These are phyloP conservation scores for Botrytis byssoidea DNA, from an alignment of 2,329 filamentous ascomycete genomes.

Conservation along the genomic window DNA sequence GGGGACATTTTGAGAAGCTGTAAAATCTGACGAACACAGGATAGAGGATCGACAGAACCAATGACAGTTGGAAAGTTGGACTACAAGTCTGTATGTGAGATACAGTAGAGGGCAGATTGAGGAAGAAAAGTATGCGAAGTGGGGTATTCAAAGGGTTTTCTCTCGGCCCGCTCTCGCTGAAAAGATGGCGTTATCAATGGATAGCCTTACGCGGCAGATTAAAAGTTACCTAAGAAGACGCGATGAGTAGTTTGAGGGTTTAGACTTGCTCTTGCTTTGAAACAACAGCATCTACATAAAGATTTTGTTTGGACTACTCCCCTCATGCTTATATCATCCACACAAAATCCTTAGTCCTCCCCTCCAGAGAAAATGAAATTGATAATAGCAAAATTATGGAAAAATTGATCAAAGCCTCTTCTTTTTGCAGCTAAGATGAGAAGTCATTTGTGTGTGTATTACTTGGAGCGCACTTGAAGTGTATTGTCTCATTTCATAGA, in stretches of 20 bases:
- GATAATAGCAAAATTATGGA: not conserved
- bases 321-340: too few species aligned
- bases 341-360: too few species aligned
- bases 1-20: not conserved
- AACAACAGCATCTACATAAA: not conserved
- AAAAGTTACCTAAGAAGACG: not conserved
- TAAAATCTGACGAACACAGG: not conserved
- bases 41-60: not conserved
- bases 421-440: not conserved
- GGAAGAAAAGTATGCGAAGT: not conserved
- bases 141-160: conserved; percentile 14
- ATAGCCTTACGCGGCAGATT: not conserved
- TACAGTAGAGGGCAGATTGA: not conserved
- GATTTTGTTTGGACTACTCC: not conserved
- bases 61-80: not conserved
- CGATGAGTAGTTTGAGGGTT: not conserved
- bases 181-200: not conserved
- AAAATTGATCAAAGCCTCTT: not conserved
- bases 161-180: conserved; percentile 7
- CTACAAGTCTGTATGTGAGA: not conserved
- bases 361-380: not conserved
- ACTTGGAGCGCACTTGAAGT: not conserved
- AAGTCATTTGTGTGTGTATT: not conserved
- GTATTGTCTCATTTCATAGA: not conserved
- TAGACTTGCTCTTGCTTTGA: not conserved